phyloP scores from a whole-genome alignment of 768 basidiomycete genomes.

The Pulveroboletus sp. region DNA sequence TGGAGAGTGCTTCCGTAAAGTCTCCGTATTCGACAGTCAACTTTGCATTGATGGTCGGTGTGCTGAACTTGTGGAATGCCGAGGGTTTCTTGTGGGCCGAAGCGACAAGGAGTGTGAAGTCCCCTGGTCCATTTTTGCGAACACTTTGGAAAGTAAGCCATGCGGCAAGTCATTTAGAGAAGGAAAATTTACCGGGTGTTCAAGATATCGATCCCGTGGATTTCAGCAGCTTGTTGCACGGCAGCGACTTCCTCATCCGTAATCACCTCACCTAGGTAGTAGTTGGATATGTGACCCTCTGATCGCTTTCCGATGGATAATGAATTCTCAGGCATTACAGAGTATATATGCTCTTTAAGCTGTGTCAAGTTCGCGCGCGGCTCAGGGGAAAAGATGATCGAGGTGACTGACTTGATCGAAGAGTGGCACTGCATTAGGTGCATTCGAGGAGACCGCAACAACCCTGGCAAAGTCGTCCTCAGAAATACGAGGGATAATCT shows the following conservation, averaged over 20 bases:
- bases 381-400: not conserved
- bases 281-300: constrained; percentile 77
- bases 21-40: constrained; percentile 75
- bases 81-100: constrained; percentile 47
- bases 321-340: constrained; percentile 54
- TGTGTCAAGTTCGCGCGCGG: constrained; percentile 24
- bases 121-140: constrained; percentile 55
- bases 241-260: constrained; percentile 74
- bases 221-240: constrained; percentile 73
- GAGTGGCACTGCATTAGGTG: constrained; percentile 47
- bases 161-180: not conserved
- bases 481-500: constrained; percentile 72
- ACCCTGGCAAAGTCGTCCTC: constrained; percentile 58
- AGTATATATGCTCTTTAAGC: constrained; percentile 75
- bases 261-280: constrained; percentile 72
- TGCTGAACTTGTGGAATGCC: constrained; percentile 43
- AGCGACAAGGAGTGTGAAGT: constrained; percentile 73
- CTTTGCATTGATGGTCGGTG: constrained; percentile 40
- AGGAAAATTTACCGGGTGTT: constrained; percentile 63
- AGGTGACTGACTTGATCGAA: constrained; percentile 53
- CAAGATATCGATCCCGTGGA: constrained; percentile 66
- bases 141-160: constrained; percentile 43
- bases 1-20: constrained; percentile 52
- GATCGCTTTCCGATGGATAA: constrained; percentile 77
- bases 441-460: constrained; percentile 56